phyloP scores from a whole-genome alignment of 257 asterid species.

The Solanum pinnatisectum region DNA sequence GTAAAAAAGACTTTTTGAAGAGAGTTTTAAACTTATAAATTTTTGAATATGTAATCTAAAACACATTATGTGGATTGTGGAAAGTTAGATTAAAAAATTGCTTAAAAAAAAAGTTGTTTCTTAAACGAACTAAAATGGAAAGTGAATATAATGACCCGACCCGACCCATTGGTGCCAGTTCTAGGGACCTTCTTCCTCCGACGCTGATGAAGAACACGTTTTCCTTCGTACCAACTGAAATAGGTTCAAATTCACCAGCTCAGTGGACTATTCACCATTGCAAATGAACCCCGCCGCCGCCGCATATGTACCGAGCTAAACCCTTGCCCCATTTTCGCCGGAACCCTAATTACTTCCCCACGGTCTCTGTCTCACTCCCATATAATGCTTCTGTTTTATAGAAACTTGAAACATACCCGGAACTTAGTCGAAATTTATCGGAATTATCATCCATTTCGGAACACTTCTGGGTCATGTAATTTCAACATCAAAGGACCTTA shows the following conservation, averaged over 20 bases:
- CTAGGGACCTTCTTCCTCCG: not conserved
- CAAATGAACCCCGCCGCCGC: conserved; percentile 3
- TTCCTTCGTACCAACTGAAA: conserved; percentile 12
- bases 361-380: conserved; percentile 25
- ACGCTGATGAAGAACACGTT: not conserved
- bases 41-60: not conserved
- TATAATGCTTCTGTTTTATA: conserved; percentile 4
- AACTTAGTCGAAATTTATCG: not conserved
- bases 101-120: not conserved
- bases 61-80: not conserved
- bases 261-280: conserved; percentile 13
- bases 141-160: not conserved
- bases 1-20: no score
- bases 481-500: not conserved
- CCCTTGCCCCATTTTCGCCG: conserved; percentile 25
- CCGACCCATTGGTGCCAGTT: not conserved
- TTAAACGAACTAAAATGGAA: not conserved
- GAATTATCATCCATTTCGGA: not conserved
- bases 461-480: not conserved
- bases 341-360: conserved; percentile 39
- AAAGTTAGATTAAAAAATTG: no score
- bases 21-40: not conserved
- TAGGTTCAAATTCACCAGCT: conserved; percentile 31
- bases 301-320: conserved; percentile 31
- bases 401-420: not conserved